Evolutionary conservation across 495 filamentous ascomycete species (phyloP).

Genomic region (Viridothelium virens): DNA sequence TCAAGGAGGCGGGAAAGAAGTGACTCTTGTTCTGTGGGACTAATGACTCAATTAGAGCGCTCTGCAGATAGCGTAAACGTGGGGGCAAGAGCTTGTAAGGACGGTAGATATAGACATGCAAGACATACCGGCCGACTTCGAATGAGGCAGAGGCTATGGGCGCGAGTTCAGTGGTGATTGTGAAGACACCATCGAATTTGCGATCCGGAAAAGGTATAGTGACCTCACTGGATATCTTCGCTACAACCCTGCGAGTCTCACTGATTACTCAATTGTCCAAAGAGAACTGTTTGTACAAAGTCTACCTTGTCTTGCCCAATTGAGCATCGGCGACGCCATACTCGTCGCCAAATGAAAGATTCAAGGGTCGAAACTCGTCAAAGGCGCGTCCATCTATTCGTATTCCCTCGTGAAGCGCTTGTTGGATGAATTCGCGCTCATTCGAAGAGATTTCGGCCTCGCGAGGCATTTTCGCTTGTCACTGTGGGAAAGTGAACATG

Average conservation of each 20-base stretch:
- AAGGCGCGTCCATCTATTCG: constrained; percentile 75
- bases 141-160: constrained; percentile 90
- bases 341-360: constrained; percentile 77
- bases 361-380: constrained; percentile 68
- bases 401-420: constrained; percentile 53
- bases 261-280: neutral
- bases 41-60: constrained; percentile 24
- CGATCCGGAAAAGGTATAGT: constrained; percentile 76
- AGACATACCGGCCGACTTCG: constrained; percentile 66
- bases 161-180: constrained; percentile 78
- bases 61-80: neutral
- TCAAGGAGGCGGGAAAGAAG: constrained; percentile 82
- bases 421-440: constrained; percentile 37
- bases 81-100: neutral
- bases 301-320: constrained; percentile 82
- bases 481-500: neutral
- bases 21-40: constrained; percentile 46
- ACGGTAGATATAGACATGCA: neutral
- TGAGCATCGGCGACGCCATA: constrained; percentile 85
- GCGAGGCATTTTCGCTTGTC: constrained; percentile 61
- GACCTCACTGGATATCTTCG: constrained; percentile 80
- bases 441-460: constrained; percentile 54
- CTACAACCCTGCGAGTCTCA: constrained; percentile 55
- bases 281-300: neutral
- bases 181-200: constrained; percentile 90